These are phyloP conservation scores for Verbascum thapsus DNA, from an alignment of 257 asterid genomes.

Conservation along the genomic window DNA sequence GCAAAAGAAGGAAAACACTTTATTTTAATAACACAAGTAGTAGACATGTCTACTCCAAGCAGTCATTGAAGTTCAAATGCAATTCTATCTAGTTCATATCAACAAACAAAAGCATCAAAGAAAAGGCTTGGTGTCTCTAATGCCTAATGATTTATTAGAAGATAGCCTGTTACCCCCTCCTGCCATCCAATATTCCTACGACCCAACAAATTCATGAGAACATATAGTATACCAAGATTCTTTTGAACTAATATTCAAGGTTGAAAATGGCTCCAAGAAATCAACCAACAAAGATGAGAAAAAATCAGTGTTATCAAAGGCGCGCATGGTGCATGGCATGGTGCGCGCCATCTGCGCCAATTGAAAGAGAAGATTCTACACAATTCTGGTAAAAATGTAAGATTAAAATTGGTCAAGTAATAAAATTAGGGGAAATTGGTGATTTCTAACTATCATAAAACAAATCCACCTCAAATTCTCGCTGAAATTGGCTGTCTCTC, in stretches of 20 bases:
- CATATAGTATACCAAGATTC: slow-evolving; percentile 19
- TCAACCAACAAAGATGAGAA: neutral
- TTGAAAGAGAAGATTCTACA: no score
- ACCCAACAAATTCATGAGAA: slow-evolving; percentile 9
- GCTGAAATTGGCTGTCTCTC: no score
- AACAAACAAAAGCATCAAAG: neutral
- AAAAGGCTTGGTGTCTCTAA: neutral
- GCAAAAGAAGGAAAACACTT: slow-evolving; percentile 43
- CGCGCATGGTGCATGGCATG: no score
- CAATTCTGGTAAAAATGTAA: no score
- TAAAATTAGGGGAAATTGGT: no score
- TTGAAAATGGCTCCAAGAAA: neutral
- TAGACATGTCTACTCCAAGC: slow-evolving; percentile 20
- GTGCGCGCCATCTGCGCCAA: no score
- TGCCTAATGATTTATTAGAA: slow-evolving; percentile 1
- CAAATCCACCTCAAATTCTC: no score
- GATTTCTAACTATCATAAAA: no score
- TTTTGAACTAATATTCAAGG: neutral
- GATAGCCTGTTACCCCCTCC: neutral
- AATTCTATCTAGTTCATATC: neutral
- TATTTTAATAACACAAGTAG: slow-evolving; percentile 13
- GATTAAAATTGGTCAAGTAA: no score
- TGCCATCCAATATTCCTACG: neutral
- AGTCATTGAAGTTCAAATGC: neutral
- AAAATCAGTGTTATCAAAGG: no score